Conservation (phyloP, 352 stramenopile species). For the Globisporangium parvum region DNA sequence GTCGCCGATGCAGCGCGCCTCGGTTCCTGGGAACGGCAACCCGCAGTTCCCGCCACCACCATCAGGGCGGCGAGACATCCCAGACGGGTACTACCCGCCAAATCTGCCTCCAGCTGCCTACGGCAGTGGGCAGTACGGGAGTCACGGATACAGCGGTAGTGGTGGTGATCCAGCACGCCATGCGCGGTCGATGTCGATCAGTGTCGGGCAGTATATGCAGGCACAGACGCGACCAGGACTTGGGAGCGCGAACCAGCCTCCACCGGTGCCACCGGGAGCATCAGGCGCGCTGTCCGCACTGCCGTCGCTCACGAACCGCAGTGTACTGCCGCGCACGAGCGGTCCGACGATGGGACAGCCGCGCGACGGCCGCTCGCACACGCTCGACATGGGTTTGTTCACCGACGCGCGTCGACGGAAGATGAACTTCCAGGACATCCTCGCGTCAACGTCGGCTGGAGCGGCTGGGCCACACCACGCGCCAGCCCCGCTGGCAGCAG, state of each 20-base stretch:
- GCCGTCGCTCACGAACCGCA: conserved; percentile 56
- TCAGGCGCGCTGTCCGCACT: conserved; percentile 25
- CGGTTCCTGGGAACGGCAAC: conserved; percentile 45
- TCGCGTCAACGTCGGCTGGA: conserved; percentile 40
- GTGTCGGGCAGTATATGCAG: conserved; percentile 36
- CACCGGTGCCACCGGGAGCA: conserved; percentile 11
- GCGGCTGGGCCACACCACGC: neutral
- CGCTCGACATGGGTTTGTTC: conserved; percentile 82
- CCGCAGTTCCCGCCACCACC: conserved; percentile 55
- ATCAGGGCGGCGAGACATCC: conserved; percentile 26
- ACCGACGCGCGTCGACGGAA: conserved; percentile 66
- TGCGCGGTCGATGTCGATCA: conserved; percentile 63
- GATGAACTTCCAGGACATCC: conserved; percentile 88
- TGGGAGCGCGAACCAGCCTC: too few species aligned
- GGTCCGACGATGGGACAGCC: conserved; percentile 63
- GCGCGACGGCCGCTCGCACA: conserved; percentile 76
- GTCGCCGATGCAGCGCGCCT: conserved; percentile 27
- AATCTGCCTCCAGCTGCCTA: conserved; percentile 14
- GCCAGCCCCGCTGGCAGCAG: conserved; percentile 1
- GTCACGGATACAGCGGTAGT: conserved; percentile 1
- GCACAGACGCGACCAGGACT: conserved; percentile 11
- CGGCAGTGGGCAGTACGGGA: conserved; percentile 14
- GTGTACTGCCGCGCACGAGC: conserved; percentile 23
- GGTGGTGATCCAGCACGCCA: conserved; percentile 25
- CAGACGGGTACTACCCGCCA: conserved; percentile 25